Percentiles rank a stretch among this genome's conserved stretches.
Evolutionary conservation across 768 basidiomycete genomes (phyloP).

Genomic region (Suillus subaureus): DNA sequence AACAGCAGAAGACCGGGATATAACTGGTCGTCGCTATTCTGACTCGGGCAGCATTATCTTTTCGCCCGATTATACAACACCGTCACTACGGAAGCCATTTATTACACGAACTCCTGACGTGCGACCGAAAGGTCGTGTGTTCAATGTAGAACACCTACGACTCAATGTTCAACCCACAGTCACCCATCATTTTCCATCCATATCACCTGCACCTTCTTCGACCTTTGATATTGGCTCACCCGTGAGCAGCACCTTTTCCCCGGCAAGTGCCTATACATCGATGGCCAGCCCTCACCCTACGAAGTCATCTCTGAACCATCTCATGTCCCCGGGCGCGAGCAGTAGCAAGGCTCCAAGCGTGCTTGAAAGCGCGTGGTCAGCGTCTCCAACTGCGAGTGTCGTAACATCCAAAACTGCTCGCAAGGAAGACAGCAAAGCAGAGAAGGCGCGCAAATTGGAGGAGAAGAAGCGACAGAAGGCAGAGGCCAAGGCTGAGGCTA

Average conservation of each 20-base stretch:
- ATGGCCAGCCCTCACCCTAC: conserved; percentile 10
- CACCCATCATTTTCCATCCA: conserved; percentile 18
- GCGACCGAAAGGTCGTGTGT: conserved; percentile 24
- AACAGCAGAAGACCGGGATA: conserved; percentile 21
- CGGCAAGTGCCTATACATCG: not conserved
- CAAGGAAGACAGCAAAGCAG: conserved; percentile 37
- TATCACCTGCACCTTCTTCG: conserved; percentile 20
- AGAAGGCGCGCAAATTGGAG: conserved; percentile 46
- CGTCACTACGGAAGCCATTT: not conserved
- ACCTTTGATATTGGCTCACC: conserved; percentile 13
- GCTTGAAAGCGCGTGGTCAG: conserved; percentile 11
- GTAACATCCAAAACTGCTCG: conserved; percentile 17
- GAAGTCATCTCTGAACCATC: conserved; percentile 28
- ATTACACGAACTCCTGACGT: not conserved
- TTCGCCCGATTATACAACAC: conserved; percentile 14
- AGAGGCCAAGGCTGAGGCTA: conserved; percentile 40
- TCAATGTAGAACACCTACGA: conserved; percentile 31
- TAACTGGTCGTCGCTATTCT: conserved; percentile 15
- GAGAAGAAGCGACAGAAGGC: conserved; percentile 47
- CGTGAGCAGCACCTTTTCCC: conserved; percentile 6
- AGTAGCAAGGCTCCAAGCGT: conserved; percentile 9
- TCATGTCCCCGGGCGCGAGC: conserved; percentile 29
- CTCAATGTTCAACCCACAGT: conserved; percentile 29
- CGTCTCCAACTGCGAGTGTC: conserved; percentile 23
- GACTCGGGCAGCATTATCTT: conserved; percentile 27